phyloP scores from a whole-genome alignment of 2,329 filamentous ascomycete species.

The Arthrobotrys sinensis region DNA sequence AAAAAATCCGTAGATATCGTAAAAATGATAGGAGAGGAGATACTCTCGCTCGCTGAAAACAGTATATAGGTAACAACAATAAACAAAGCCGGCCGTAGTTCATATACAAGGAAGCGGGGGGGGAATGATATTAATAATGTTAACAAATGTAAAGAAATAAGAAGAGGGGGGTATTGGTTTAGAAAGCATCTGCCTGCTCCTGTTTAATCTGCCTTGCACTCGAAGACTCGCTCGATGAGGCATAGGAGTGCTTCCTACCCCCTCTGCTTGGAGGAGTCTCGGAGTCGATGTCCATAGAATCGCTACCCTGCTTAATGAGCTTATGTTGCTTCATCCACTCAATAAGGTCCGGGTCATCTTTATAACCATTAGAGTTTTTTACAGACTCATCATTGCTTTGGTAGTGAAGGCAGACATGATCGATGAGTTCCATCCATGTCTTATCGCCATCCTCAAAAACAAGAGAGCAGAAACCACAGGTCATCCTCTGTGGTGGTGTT shows the following conservation, averaged over 20 bases:
- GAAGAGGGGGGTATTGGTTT: neutral
- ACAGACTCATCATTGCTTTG: constrained; percentile 36
- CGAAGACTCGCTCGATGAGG: constrained; percentile 53
- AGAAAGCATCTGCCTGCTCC: constrained; percentile 45
- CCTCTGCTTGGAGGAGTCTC: constrained; percentile 30
- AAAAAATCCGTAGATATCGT: constrained; percentile 4
- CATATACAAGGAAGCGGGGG: neutral
- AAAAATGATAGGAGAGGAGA: neutral
- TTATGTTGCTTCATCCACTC: constrained; percentile 52
- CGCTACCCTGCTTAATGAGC: constrained; percentile 29
- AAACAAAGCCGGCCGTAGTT: neutral
- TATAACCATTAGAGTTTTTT: constrained; percentile 30
- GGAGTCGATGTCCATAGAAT: constrained; percentile 49
- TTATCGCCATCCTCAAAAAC: constrained; percentile 51
- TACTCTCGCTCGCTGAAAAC: neutral
- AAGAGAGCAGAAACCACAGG: constrained; percentile 49
- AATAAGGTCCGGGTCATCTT: constrained; percentile 50
- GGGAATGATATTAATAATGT: neutral
- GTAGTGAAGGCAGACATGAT: constrained; percentile 58
- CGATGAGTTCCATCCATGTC: constrained; percentile 55
- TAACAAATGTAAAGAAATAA: constrained; percentile 19
- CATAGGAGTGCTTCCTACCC: constrained; percentile 41
- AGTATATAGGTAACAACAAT: constrained; percentile 1
- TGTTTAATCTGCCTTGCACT: constrained; percentile 54
- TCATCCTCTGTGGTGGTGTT: constrained; percentile 50